These are phyloP conservation scores for Aspergillus bombycis DNA, from an alignment of 2,329 filamentous ascomycete genomes.

Conservation along the genomic window DNA sequence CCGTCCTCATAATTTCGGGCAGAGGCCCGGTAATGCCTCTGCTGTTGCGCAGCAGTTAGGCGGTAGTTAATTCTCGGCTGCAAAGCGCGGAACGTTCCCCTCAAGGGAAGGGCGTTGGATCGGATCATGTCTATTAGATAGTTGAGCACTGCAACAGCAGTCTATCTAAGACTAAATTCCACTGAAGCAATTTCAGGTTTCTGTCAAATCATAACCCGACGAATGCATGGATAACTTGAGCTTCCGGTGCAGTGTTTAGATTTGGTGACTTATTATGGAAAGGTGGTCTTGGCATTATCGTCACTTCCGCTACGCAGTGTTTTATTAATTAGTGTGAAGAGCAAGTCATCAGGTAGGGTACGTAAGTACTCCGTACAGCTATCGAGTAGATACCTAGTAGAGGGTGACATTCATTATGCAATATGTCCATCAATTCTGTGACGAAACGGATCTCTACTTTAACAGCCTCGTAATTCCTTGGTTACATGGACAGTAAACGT, in stretches of 20 bases:
- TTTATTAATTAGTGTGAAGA: no score
- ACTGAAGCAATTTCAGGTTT: background rate
- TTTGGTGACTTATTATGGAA: background rate
- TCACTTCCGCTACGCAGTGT: background rate
- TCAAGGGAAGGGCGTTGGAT: constrained; percentile 20
- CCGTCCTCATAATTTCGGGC: constrained; percentile 27
- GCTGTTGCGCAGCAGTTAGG: constrained; percentile 15
- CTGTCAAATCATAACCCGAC: background rate
- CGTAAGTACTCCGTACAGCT: no score
- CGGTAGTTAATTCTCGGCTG: constrained; percentile 11
- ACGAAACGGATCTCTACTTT: background rate
- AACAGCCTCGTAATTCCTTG: background rate
- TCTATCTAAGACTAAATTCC: background rate
- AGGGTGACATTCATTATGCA: background rate
- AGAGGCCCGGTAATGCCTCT: constrained; percentile 28
- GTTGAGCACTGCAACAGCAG: background rate
- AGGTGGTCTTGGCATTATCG: background rate
- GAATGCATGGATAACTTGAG: background rate
- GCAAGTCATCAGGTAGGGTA: no score
- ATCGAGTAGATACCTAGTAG: background rate
- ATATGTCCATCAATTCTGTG: background rate
- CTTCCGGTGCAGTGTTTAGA: background rate
- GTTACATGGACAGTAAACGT: background rate
- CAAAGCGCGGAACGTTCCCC: constrained; percentile 23
- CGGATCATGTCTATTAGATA: constrained; percentile 24